A percentile compares a stretch with the other conserved stretches of the same genome.
Evolutionary conservation across 805 yeast species (phyloP).

Genomic region (Candida nanaspora): DNA sequence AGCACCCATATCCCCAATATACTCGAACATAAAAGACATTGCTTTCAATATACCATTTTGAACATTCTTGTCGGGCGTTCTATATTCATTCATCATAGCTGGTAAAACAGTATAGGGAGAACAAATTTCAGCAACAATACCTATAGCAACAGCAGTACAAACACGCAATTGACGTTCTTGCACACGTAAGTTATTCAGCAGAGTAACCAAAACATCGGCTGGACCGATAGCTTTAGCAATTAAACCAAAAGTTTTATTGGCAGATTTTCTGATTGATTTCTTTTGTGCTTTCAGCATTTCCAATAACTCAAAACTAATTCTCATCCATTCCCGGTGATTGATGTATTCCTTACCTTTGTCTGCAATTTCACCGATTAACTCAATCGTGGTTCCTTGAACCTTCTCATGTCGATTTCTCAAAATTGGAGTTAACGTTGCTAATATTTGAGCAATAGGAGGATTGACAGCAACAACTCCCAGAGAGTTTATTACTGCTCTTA

Average conservation of each 20-base stretch:
- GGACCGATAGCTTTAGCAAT: conserved; percentile 95
- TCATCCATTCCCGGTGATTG: conserved; percentile 94
- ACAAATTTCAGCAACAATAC: conserved; percentile 90
- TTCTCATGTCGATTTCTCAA: conserved; percentile 82
- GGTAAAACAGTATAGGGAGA: conserved; percentile 91
- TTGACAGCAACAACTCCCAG: conserved; percentile 55
- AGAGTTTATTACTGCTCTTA: conserved; percentile 52
- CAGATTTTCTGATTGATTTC: conserved; percentile 71
- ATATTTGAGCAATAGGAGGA: conserved; percentile 75
- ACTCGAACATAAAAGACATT: conserved; percentile 85
- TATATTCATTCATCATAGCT: conserved; percentile 90
- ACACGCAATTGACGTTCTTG: conserved; percentile 96
- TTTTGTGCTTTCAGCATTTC: conserved; percentile 82
- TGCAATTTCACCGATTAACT: conserved; percentile 77
- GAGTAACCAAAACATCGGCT: conserved; percentile 80
- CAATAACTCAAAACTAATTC: conserved; percentile 83
- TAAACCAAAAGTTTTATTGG: conserved; percentile 85
- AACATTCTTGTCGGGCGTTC: conserved; percentile 86
- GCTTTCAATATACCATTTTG: conserved; percentile 95
- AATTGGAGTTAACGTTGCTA: conserved; percentile 89
- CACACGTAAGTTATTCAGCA: conserved; percentile 76
- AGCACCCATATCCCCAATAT: conserved; percentile 70
- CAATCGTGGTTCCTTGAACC: conserved; percentile 80
- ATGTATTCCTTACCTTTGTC: conserved; percentile 71
- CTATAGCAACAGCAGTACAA: conserved; percentile 96